Evolutionary conservation across 1,284 basidiomycete genomes (phyloP).

Genomic region (Singerocomus inundabilis): DNA sequence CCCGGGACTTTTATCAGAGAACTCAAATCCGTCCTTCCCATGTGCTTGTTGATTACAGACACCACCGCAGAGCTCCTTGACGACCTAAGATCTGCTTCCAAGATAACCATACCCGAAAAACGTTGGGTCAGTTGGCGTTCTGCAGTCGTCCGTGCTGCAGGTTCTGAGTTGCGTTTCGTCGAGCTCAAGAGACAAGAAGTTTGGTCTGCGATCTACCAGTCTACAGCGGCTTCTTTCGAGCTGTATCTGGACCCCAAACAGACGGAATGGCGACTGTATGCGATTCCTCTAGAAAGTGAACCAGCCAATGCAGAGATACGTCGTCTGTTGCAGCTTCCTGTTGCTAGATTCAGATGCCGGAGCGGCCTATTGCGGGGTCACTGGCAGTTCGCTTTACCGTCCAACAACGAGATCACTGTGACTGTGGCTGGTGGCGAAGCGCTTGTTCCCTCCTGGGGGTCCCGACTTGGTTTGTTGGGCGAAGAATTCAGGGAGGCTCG

Average conservation of each 20-base stretch:
- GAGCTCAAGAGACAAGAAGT: slow-evolving; percentile 84
- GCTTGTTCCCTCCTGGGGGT: slow-evolving; percentile 82
- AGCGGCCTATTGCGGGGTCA: slow-evolving; percentile 63
- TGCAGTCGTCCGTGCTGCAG: slow-evolving; percentile 64
- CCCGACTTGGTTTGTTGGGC: slow-evolving; percentile 73
- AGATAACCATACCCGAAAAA: slow-evolving; percentile 44
- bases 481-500: slow-evolving; percentile 64
- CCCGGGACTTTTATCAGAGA: slow-evolving; percentile 74
- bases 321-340: slow-evolving; percentile 68
- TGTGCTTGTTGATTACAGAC: slow-evolving; percentile 70
- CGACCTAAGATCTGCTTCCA: slow-evolving; percentile 45
- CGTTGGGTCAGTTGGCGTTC: slow-evolving; percentile 68
- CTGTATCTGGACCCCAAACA: slow-evolving; percentile 73
- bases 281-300: slow-evolving; percentile 62
- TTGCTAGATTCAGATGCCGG: slow-evolving; percentile 71
- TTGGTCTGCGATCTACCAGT: slow-evolving; percentile 83
- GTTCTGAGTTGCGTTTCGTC: slow-evolving; percentile 78
- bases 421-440: slow-evolving; percentile 68
- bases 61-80: slow-evolving; percentile 57
- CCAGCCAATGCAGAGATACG: slow-evolving; percentile 83
- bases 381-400: slow-evolving; percentile 85
- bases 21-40: slow-evolving; percentile 82
- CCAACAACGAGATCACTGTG: slow-evolving; percentile 52
- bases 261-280: slow-evolving; percentile 87
- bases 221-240: slow-evolving; percentile 70